Evolutionary conservation across 306 rosid species (phyloP), one percentile per base, ranked within the genome.

Genomic region (Glycyrrhiza uralensis): DNA sequence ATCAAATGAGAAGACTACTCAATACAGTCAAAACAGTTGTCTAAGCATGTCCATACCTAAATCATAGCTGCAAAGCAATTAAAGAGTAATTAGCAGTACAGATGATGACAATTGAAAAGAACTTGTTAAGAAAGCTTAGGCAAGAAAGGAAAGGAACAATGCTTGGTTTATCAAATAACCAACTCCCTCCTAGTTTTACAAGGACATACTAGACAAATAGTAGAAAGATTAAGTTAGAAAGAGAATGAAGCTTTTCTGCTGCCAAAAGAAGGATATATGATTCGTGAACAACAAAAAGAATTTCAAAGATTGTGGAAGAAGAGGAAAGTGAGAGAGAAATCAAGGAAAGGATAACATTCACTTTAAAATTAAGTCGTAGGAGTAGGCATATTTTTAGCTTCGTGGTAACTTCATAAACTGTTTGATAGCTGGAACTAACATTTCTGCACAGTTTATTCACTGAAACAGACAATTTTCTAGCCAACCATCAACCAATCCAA

Each of bases 371-470:
- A 29, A 65, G 55, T 50, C 39, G 2, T 17, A 24, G 36, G 29
- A 68, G 49, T 59, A 72, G 76, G 72, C n/a, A n/a, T 45, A 17
- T 1, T 35, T 76, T 76, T 49, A 58, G 82, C 71, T 57, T 38
- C 55, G 26, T 7, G 35, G 56, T 50, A 49, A 57, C 42, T 57
- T 29, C 33, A 56, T 12, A 36, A 22, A 74, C 62, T 61, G 32
- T 38, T 50, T 22, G 46, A 56, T 29, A 54, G 50, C 11, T 29
- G 18, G 49, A 65, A 18, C 71, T 15, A 41, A 19, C 45, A 77
- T 44, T 50, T 72, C 33, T 59, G 56, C 50, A 51, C 50, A 51
- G 63, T 73, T 74, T 38, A 46, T 68, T 44, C 71, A 46, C 35
- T 7, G n/a, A 72, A 54, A 57, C 69, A 29, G 15, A 41, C 10